These are phyloP conservation scores for Sclerotinia glacialis DNA, from an alignment of 2,329 filamentous ascomycete genomes.

Conservation along the genomic window DNA sequence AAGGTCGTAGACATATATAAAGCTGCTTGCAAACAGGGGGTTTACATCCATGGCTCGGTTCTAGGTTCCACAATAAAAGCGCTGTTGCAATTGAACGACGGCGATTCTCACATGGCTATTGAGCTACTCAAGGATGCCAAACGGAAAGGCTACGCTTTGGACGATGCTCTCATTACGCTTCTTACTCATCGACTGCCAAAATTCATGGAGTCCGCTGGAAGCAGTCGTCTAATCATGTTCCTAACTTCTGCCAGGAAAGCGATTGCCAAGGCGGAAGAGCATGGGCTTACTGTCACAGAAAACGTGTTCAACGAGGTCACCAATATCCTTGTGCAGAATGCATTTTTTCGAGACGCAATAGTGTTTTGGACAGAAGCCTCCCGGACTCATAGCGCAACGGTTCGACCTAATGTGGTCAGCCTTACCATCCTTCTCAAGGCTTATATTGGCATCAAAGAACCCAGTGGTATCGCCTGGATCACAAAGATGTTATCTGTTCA, in stretches of 20 bases:
- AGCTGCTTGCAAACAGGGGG: constrained; percentile 24
- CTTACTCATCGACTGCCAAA: constrained; percentile 33
- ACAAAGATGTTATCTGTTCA: constrained; percentile 30
- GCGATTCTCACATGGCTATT: constrained; percentile 24
- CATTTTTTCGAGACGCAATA: constrained; percentile 29
- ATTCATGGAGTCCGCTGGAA: constrained; percentile 11
- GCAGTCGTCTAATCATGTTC: constrained; percentile 10
- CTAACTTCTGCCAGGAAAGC: constrained; percentile 23
- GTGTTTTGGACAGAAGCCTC: constrained; percentile 36
- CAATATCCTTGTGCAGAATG: constrained; percentile 30
- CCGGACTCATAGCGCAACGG: constrained; percentile 22
- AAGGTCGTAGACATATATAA: constrained; percentile 34
- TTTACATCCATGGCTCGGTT: constrained; percentile 23
- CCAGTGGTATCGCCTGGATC: constrained; percentile 34
- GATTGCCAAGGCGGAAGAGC: constrained; percentile 29
- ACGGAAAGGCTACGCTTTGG: constrained; percentile 27
- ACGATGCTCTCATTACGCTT: constrained; percentile 28
- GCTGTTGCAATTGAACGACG: constrained; percentile 26
- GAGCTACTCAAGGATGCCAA: constrained; percentile 32
- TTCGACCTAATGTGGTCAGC: constrained; percentile 27
- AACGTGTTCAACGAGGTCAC: constrained; percentile 33
- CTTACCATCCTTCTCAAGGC: constrained; percentile 35
- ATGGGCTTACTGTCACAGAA: constrained; percentile 29
- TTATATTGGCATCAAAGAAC: constrained; percentile 32
- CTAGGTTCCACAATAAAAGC: constrained; percentile 33